Percentiles rank a stretch among this genome's conserved stretches.
These are phyloP conservation scores for Coffea humblotiana DNA, from an alignment of 305 asterid species.

Conservation along the genomic window DNA sequence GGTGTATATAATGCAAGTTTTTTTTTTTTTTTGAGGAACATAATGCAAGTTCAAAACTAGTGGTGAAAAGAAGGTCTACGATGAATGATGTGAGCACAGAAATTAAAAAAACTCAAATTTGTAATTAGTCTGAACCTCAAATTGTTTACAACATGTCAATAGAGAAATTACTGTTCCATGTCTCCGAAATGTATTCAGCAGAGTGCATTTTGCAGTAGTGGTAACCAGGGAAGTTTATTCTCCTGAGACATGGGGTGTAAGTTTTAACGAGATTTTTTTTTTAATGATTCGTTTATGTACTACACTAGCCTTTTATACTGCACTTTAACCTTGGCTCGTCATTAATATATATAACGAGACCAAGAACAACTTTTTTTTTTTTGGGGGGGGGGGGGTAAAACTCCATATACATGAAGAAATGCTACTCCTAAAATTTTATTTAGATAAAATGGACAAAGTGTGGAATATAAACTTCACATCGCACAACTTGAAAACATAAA, in stretches of 20 bases:
- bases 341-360: too few species aligned
- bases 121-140: not conserved
- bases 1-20: not conserved
- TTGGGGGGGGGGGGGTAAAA: too few species aligned
- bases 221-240: conserved; percentile 1
- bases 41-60: not conserved
- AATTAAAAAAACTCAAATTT: not conserved
- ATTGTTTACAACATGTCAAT: not conserved
- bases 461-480: too few species aligned
- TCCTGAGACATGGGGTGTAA: not conserved
- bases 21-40: not conserved
- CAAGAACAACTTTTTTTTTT: too few species aligned
- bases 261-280: not conserved
- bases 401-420: too few species aligned
- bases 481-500: too few species aligned
- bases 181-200: not conserved
- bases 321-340: not conserved
- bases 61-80: not conserved
- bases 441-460: too few species aligned
- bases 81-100: not conserved
- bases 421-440: too few species aligned
- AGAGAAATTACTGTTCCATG: not conserved
- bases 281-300: too few species aligned
- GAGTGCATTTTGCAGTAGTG: not conserved
- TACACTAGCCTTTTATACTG: not conserved